Conservation (phyloP, 768 basidiomycete species). For the Cystofilobasidium macerans region DNA sequence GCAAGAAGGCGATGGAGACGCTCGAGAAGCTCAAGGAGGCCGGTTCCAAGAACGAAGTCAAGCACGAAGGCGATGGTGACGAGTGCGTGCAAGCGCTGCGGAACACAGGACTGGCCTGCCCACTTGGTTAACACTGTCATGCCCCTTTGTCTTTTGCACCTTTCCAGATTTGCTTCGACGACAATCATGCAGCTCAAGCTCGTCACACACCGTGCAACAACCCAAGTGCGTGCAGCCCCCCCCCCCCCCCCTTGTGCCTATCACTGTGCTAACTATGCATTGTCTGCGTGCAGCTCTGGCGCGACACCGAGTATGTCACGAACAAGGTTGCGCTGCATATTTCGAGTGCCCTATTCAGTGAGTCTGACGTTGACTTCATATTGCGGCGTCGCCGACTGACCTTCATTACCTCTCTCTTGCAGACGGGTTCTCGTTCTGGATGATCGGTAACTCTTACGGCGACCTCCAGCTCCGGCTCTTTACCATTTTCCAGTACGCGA, state of each 20-base stretch:
- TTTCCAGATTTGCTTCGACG: conserved; percentile 4
- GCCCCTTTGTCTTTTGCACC: too few species aligned
- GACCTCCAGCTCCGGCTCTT: conserved; percentile 15
- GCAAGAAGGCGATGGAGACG: conserved; percentile 46
- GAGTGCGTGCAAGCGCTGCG: too few species aligned
- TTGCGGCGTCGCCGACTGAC: too few species aligned
- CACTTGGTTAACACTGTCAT: too few species aligned
- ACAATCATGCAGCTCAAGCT: conserved; percentile 10
- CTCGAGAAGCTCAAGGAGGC: conserved; percentile 47
- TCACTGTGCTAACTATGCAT: too few species aligned
- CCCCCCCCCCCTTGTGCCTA: background rate
- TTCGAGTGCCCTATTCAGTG: conserved; percentile 1
- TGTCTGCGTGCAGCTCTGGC: conserved; percentile 3
- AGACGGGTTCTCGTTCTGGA: conserved; percentile 18
- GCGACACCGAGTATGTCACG: conserved; percentile 6
- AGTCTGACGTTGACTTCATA: too few species aligned
- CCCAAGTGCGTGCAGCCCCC: background rate
- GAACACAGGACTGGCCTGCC: too few species aligned
- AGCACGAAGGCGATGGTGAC: conserved; percentile 38
- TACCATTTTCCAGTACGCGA: conserved; percentile 12
- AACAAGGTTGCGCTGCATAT: conserved; percentile 5
- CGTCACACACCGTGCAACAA: conserved; percentile 1
- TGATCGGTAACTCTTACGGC: conserved; percentile 17
- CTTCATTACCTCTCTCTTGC: background rate
- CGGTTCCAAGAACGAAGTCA: conserved; percentile 30